Evolutionary conservation across 2,329 filamentous ascomycete species (phyloP), one percentile per base, ranked within the genome.

Genomic region (Penicillium glabrum): DNA sequence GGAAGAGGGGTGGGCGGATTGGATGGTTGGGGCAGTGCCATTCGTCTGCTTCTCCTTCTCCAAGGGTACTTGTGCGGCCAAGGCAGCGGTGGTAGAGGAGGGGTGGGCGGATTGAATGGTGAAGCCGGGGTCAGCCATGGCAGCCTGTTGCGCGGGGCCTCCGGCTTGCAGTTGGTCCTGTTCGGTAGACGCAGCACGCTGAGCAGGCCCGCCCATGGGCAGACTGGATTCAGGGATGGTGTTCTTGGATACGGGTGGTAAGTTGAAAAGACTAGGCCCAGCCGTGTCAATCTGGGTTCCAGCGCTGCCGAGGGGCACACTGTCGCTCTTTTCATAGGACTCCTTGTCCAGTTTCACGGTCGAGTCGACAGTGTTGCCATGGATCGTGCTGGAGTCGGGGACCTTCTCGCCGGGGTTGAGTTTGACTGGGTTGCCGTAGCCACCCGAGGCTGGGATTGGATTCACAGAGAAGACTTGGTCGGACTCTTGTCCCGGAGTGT

Each of bases 221-320:
- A 95, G 81, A 73, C 89, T 90, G 8, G 90, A 93, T 77, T 96
- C 91, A 19, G 91, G 91, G 62, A 95, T 92, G 72, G 90, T 79
- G 74, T 82, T 87, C 60, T 80, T 82, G 46, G 83, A 79, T 55
- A 87, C 75, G 10, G 82, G 79, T 29, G 86, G 84, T 35, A 87
- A 70, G 54, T 80, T 75, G 48, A 81, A 77, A 63, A 66, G 64
- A 77, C 70, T 72, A 29, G 76, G 72, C 10, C 43, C 53, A 19
- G 56, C 47, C 6, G 57, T 54, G 43, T 78, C 76, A 47, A 69
- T 71, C 57, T 80, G 77, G 45, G 74, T 71, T n/a, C 78, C 69
- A 46, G 74, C 74, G 24, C 79, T 76, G n/a, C 77, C 74, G 13
- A 82, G 69, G 33, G 73, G 67, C 35, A 73, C 61, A 67, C 77